A percentile compares a stretch with the other conserved stretches of the same genome.
Conservation (phyloP, 177 flowering plant species). For the Vitis hybrid region DNA sequence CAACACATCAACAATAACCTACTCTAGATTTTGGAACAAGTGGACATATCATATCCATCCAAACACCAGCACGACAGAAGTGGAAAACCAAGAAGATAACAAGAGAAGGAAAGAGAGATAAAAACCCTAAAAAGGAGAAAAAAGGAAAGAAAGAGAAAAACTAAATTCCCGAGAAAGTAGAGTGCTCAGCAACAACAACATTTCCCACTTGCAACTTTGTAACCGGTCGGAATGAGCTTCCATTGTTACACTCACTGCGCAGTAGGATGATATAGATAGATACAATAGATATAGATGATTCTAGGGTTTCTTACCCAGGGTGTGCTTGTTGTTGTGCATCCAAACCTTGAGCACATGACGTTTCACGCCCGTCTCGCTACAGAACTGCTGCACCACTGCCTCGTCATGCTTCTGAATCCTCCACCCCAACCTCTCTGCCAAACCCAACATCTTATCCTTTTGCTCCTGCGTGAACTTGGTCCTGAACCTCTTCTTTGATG, state of each 20-base stretch:
- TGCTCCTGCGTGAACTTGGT: constrained; percentile 73
- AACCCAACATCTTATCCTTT: constrained; percentile 62
- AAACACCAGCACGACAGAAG: no score
- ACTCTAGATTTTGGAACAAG: no score
- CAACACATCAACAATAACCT: no score
- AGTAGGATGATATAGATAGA: neutral
- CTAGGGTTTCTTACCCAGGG: constrained; percentile 68
- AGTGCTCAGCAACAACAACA: neutral
- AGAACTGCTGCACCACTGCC: constrained; percentile 61
- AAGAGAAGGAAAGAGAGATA: neutral
- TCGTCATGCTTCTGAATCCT: constrained; percentile 76
- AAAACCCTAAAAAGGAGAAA: neutral
- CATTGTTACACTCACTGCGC: neutral
- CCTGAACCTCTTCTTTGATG: constrained; percentile 52
- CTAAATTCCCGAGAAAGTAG: constrained; percentile 9
- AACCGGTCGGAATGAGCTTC: neutral
- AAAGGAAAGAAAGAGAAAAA: neutral
- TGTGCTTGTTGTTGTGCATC: constrained; percentile 90
- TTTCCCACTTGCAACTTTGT: neutral
- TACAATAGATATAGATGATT: neutral
- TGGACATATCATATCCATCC: no score
- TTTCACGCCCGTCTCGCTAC: constrained; percentile 55
- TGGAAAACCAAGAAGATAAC: neutral
- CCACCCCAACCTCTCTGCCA: constrained; percentile 75
- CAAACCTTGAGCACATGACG: constrained; percentile 77